These are phyloP conservation scores for Agaricus blazei DNA, from an alignment of 768 basidiomycete species.

Conservation along the genomic window DNA sequence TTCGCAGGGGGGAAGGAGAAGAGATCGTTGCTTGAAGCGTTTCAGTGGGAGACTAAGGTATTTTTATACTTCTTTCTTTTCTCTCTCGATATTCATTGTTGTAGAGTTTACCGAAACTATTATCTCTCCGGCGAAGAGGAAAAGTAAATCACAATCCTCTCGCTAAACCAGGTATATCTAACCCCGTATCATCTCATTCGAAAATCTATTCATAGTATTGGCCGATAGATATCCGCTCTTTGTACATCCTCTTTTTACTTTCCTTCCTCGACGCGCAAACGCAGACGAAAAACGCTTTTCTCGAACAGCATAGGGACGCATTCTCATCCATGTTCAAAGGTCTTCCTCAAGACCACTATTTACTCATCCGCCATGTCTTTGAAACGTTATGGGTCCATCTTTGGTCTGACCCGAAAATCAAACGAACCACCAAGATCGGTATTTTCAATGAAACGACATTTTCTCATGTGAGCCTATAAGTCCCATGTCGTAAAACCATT, in stretches of 20 bases:
- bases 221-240: slow-evolving; percentile 67
- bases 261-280: slow-evolving; percentile 58
- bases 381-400: slow-evolving; percentile 74
- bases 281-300: slow-evolving; percentile 55
- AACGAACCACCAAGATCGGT: slow-evolving; percentile 63
- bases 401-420: slow-evolving; percentile 71
- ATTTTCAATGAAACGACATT: slow-evolving; percentile 67
- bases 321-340: slow-evolving; percentile 74
- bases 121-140: slow-evolving; percentile 64
- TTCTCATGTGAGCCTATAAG: slow-evolving; percentile 42
- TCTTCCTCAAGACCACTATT: slow-evolving; percentile 58
- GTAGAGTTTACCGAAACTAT: slow-evolving; percentile 61
- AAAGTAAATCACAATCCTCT: slow-evolving; percentile 41
- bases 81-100: neutral
- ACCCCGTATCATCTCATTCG: neutral
- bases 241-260: slow-evolving; percentile 67
- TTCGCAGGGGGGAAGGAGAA: slow-evolving; percentile 67
- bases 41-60: slow-evolving; percentile 80
- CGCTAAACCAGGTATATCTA: slow-evolving; percentile 48
- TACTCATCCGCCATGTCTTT: slow-evolving; percentile 56
- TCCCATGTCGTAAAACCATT: neutral
- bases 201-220: neutral
- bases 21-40: slow-evolving; percentile 56
- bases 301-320: slow-evolving; percentile 65
- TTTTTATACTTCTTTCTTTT: slow-evolving; percentile 12